Evolutionary conservation across 805 yeast species (phyloP).

Genomic region (Candida xyloterini): DNA sequence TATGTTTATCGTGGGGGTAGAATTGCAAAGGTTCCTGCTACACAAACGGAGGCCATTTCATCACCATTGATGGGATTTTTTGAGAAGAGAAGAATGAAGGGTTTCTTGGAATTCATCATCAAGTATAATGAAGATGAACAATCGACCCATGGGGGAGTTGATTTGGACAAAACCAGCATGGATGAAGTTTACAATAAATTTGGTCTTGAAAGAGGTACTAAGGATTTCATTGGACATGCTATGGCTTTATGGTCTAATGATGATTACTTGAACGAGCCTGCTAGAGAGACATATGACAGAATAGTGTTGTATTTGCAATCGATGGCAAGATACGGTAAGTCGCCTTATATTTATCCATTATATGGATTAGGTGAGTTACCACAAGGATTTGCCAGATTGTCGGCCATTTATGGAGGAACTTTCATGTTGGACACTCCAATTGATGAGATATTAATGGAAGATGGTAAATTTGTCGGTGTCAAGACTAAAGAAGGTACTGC

Average conservation of each 20-base stretch:
- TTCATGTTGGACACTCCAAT: conserved; percentile 97
- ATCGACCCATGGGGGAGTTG: conserved; percentile 80
- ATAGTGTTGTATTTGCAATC: conserved; percentile 82
- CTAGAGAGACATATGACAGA: conserved; percentile 87
- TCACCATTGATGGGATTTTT: conserved; percentile 94
- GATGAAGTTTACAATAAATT: conserved; percentile 84
- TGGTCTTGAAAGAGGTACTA: conserved; percentile 89
- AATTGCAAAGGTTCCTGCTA: conserved; percentile 93
- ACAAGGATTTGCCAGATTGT: conserved; percentile 96
- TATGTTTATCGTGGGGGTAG: conserved; percentile 88
- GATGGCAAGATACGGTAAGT: conserved; percentile 92
- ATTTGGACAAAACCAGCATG: conserved; percentile 86
- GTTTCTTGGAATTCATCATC: conserved; percentile 84
- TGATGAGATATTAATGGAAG: conserved; percentile 77
- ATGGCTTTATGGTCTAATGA: conserved; percentile 97
- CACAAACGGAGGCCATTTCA: conserved; percentile 83
- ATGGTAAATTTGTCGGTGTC: conserved; percentile 78
- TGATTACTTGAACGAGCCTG: conserved; percentile 82
- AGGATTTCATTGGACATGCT: conserved; percentile 96
- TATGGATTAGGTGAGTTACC: conserved; percentile 98
- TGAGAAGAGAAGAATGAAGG: conserved; percentile 93
- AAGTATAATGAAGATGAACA: conserved; percentile 74
- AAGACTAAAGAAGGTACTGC: conserved; percentile 89
- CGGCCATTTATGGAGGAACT: conserved; percentile 98
- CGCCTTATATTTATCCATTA: conserved; percentile 93